Evolutionary conservation across 768 basidiomycete species (phyloP), one percentile per base, ranked within the genome.

Genomic region (Suillus weaverae): DNA sequence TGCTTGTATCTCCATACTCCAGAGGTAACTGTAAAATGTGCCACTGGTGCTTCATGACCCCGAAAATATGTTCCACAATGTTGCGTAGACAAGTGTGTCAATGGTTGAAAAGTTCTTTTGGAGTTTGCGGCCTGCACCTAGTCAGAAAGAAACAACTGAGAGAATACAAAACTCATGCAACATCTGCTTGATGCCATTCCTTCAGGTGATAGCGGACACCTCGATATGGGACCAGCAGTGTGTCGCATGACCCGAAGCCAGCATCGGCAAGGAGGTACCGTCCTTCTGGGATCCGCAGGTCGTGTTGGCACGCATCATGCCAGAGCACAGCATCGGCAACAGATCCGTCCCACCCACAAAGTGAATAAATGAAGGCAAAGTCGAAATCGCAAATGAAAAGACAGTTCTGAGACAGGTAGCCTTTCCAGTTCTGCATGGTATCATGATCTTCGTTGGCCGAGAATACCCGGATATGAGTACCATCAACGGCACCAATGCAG

Each of bases 141-240:
- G 14, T 44, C 18, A 43, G 18, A 43, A 18, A 43, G 16, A 20
- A 1, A 43, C 6, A 1, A 20, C 18, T 20, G 41, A 5, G 41
- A 43, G 16, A 43, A 43, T 39, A 14, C n/a, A 20, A 20, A 20
- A 43, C 16, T 43, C 41, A 43, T 7, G 41, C 10, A 3, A 43
- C 41, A 43, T 35, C 22, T n/a, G 46, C 26, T 39, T 62, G 61
- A 38, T 30, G 33, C 61, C 61, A 62, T 36, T 53, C 60, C 41
- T 43, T 43, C 41, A 43, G 18, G 41, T 81, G 78, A 72, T 81
- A 81, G 9, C 72, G 68, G 9, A 77, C 74, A 63, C 76, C 73
- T 26, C 68, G 69, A 57, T 80, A 81, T 33, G 81, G 81, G 7
- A 79, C 72, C 1, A 81, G 66, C 1, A 80, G 70, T 1, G 68